Conservation (phyloP, 2,329 filamentous ascomycete genomes). For the Diaporthe citrichinensis region DNA sequence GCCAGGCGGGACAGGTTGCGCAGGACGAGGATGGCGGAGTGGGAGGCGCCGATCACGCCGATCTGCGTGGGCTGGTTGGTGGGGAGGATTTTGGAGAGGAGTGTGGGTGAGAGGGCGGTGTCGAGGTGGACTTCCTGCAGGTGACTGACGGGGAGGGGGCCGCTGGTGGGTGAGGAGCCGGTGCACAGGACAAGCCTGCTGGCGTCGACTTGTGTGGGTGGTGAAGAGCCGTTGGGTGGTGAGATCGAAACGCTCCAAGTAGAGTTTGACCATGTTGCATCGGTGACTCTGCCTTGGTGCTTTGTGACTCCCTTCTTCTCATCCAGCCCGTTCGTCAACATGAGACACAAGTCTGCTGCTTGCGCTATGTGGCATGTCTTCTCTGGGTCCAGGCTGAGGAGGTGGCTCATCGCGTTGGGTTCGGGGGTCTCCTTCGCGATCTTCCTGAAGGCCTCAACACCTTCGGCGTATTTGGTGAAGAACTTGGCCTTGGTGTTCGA, state of each 20-base stretch:
- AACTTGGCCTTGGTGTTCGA: conserved; percentile 73
- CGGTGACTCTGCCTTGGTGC: conserved; percentile 54
- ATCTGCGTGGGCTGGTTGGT: conserved; percentile 57
- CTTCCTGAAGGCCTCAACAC: conserved; percentile 64
- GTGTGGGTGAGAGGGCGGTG: conserved; percentile 66
- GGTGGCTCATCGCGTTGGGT: conserved; percentile 67
- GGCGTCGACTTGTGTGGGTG: conserved; percentile 54
- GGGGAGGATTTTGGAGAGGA: conserved; percentile 53
- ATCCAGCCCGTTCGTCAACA: conserved; percentile 60
- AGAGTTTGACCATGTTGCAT: conserved; percentile 50
- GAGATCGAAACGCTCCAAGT: conserved; percentile 43
- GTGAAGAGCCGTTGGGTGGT: conserved; percentile 16
- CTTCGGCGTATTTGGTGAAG: conserved; percentile 70
- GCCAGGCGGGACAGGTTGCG: conserved; percentile 71
- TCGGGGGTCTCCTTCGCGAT: conserved; percentile 62
- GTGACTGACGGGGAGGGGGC: conserved; percentile 57
- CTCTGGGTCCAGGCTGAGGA: conserved; percentile 68
- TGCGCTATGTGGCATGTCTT: conserved; percentile 69
- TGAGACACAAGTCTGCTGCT: conserved; percentile 68
- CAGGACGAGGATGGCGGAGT: conserved; percentile 74
- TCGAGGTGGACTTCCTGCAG: conserved; percentile 63
- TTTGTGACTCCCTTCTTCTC: conserved; percentile 55
- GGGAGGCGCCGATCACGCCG: conserved; percentile 73
- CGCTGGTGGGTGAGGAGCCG: conserved; percentile 64
- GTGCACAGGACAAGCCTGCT: conserved; percentile 69